Evolutionary conservation across 148 eudicot species (phyloP).

Genomic region (Rhododendron simsii): DNA sequence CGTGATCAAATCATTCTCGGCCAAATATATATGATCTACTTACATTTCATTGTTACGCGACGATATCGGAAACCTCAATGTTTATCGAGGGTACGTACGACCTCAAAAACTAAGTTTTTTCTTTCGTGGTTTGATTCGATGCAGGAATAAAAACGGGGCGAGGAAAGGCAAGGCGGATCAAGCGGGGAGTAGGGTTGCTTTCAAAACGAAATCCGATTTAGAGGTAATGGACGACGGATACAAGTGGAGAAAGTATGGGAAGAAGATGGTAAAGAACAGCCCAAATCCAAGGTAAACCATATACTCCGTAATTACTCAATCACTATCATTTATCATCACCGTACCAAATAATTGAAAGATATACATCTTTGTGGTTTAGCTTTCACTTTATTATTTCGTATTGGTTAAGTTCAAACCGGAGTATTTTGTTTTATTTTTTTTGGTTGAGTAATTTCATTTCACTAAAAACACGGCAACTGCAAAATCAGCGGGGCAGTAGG

Average conservation of each 20-base stretch:
- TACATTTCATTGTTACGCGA: background rate
- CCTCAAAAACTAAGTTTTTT: background rate
- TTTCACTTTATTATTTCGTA: background rate
- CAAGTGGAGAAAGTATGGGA: conserved; percentile 16
- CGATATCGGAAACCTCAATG: too few species aligned
- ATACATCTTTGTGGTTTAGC: background rate
- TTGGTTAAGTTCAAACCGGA: background rate
- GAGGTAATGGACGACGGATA: conserved; percentile 12
- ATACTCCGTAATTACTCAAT: background rate
- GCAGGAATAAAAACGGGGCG: background rate
- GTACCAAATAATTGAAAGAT: background rate
- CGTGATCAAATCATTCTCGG: background rate
- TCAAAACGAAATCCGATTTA: conserved; percentile 3
- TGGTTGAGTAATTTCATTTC: too few species aligned
- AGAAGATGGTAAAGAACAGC: conserved; percentile 17
- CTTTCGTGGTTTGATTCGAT: background rate
- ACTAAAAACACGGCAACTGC: too few species aligned
- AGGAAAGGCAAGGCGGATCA: background rate
- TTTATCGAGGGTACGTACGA: background rate
- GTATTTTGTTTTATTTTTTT: too few species aligned
- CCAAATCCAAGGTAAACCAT: conserved; percentile 10
- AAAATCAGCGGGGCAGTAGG: too few species aligned
- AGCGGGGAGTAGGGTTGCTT: background rate
- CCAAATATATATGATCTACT: too few species aligned
- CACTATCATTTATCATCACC: background rate